Conservation (phyloP, 306 rosid species). For the Glycyrrhiza uralensis region DNA sequence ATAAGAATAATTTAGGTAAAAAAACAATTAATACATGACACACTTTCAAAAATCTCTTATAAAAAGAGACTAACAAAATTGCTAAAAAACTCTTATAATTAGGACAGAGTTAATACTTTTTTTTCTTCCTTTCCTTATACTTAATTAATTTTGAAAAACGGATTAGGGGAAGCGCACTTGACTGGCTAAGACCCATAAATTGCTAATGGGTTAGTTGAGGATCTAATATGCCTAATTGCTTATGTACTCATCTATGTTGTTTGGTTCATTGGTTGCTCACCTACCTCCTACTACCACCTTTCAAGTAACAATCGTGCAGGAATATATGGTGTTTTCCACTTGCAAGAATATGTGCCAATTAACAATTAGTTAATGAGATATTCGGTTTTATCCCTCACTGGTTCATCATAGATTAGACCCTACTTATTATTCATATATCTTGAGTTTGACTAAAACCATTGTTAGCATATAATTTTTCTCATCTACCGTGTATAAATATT, state of each 20-base stretch:
- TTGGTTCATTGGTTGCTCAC: slow-evolving; percentile 22
- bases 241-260: not conserved
- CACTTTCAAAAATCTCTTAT: too few relatives aligned
- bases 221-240: not conserved
- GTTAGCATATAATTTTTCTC: not conserved
- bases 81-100: too few relatives aligned
- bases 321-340: not conserved
- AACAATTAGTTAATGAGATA: not conserved
- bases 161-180: not conserved
- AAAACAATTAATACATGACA: too few relatives aligned
- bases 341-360: not conserved
- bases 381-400: not conserved
- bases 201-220: slow-evolving; percentile 6
- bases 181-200: not conserved
- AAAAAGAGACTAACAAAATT: too few relatives aligned
- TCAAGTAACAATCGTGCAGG: not conserved
- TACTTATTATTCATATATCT: not conserved
- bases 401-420: not conserved
- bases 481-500: too few relatives aligned
- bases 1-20: too few relatives aligned
- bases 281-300: slow-evolving; percentile 14
- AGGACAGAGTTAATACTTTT: too few relatives aligned
- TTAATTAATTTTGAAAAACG: not conserved
- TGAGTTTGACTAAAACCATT: not conserved
- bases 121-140: too few relatives aligned